Evolutionary conservation across 768 basidiomycete species (phyloP), one percentile per base, ranked within the genome.

Genomic region (Termitomyces sp.): DNA sequence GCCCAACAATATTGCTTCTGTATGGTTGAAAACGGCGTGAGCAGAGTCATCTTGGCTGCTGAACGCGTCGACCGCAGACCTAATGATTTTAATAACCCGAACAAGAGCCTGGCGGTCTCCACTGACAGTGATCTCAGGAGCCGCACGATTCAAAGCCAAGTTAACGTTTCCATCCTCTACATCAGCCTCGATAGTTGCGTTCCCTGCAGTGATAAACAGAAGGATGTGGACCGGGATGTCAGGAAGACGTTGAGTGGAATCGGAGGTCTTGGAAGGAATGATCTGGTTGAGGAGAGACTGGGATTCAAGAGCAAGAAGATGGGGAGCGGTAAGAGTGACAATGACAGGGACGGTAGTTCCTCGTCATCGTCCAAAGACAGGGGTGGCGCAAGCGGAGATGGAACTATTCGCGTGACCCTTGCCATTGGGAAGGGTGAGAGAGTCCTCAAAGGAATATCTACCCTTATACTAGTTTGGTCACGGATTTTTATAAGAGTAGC

Each of bases 361-460:
- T 92, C 87, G 17, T 93, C 92, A n/a, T 91, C 90, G 48, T 86
- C 87, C 48, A 82, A 83, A 19, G 75, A 72, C 50, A 68, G 68
- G n/a, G 81, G 78, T 17, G 79, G 76, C 17, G 73, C 70, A 37
- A 59, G 81, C 83, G 58, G 80, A 82, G 21, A 66, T 64, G 53
- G 68, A 59, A 40, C 79, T 83, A 66, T 80, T 81, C n/a, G 72
- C 69, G 56, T 78, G 77, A 63, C 83, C 84, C 59, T 84, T 86
- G 38, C 78, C 77, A 40, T 71, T 75, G 58, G 74, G 63, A 58
- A 72, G 60, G 25, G 73, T 59, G 56, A 81, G 65, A 43, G 78
- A 67, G 50, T 92, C 93, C 83, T 87, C 63, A 86, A 90, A 57
- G 97, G 97, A 62, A 99, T 94, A 67, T 98, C 93, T 55, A 99